Conservation (phyloP, 306 rosid genomes). For the Cucurbita pepo region DNA sequence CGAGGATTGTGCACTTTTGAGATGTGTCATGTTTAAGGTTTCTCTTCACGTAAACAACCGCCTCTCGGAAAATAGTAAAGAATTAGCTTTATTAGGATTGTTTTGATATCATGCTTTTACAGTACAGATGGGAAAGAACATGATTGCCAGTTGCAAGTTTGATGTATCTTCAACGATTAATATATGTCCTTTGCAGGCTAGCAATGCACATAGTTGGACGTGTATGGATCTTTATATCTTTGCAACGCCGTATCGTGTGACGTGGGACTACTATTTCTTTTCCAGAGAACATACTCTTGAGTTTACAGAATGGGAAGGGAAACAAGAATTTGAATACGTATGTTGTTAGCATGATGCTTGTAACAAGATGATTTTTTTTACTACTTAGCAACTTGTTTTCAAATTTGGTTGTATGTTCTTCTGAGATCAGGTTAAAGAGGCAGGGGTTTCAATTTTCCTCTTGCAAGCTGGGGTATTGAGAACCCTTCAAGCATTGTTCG, state of each 20-base stretch:
- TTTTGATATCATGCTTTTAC: neutral
- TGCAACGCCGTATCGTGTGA: slow-evolving; percentile 86
- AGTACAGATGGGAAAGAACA: neutral
- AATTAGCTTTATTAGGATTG: no score
- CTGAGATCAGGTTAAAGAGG: slow-evolving; percentile 51
- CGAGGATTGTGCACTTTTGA: neutral
- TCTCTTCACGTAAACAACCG: neutral
- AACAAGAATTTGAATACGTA: slow-evolving; percentile 78
- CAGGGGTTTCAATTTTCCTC: slow-evolving; percentile 81
- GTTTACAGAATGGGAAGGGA: slow-evolving; percentile 67
- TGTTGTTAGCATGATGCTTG: slow-evolving; percentile 17
- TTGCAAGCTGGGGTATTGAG: slow-evolving; percentile 90
- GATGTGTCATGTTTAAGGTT: neutral
- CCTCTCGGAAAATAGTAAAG: neutral
- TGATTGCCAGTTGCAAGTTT: neutral
- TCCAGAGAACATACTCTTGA: slow-evolving; percentile 90
- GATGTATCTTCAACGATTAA: neutral
- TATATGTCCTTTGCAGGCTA: slow-evolving; percentile 35
- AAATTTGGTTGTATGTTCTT: slow-evolving; percentile 11
- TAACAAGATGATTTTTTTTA: neutral
- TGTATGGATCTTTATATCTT: slow-evolving; percentile 84
- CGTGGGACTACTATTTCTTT: slow-evolving; percentile 90
- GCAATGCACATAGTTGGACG: slow-evolving; percentile 81
- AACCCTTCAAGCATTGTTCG: slow-evolving; percentile 73
- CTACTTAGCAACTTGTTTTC: neutral